These are phyloP conservation scores for Pichia pseudocactophila DNA, from an alignment of 805 yeast species.

Conservation along the genomic window DNA sequence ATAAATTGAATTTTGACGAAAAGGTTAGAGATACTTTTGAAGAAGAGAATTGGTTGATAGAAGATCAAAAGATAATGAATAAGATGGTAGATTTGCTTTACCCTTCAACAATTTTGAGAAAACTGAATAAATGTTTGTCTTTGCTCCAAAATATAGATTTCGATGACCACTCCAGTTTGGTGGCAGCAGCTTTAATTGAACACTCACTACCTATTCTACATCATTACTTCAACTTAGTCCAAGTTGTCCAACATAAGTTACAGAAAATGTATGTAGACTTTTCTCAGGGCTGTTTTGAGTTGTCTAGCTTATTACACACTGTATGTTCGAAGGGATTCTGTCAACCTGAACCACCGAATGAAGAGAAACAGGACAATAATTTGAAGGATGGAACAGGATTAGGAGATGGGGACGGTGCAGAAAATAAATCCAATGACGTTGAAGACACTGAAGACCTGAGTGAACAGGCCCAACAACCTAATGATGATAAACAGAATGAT, in stretches of 20 bases:
- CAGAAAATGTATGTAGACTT: slow-evolving; percentile 42
- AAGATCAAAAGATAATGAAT: slow-evolving; percentile 37
- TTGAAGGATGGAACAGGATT: slow-evolving; percentile 89
- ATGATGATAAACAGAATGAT: slow-evolving; percentile 62
- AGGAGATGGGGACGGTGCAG: slow-evolving; percentile 73
- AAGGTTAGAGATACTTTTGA: slow-evolving; percentile 32
- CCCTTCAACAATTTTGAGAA: slow-evolving; percentile 15
- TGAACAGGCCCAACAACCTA: slow-evolving; percentile 64
- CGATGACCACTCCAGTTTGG: slow-evolving; percentile 28
- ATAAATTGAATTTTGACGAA: slow-evolving; percentile 27
- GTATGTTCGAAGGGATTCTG: slow-evolving; percentile 83
- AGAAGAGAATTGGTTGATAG: slow-evolving; percentile 47
- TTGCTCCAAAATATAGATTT: slow-evolving; percentile 32
- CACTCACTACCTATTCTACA: slow-evolving; percentile 56
- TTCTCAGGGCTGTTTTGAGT: slow-evolving; percentile 52
- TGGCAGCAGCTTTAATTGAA: slow-evolving; percentile 40
- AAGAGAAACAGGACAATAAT: slow-evolving; percentile 48
- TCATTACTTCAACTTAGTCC: slow-evolving; percentile 47
- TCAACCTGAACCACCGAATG: slow-evolving; percentile 72
- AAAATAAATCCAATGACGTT: slow-evolving; percentile 70
- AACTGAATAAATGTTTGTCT: slow-evolving; percentile 22
- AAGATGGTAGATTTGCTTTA: slow-evolving; percentile 32
- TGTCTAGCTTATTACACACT: slow-evolving; percentile 46
- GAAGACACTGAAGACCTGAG: slow-evolving; percentile 87
- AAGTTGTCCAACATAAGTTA: slow-evolving; percentile 34